Conservation (phyloP, 805 yeast genomes). For the Yarrowia keelungensis region DNA sequence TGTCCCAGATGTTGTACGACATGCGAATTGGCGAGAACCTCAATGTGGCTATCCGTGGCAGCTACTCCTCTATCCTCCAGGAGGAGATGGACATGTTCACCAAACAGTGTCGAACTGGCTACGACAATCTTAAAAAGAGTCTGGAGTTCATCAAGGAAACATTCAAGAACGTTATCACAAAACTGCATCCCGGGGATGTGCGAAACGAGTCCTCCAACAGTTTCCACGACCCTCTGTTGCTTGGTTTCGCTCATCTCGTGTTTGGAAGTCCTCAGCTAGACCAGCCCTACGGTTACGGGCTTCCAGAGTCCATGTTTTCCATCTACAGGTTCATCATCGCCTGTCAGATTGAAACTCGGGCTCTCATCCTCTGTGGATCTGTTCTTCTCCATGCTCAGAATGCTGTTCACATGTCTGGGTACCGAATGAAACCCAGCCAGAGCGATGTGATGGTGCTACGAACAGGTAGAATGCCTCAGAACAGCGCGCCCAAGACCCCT, state of each 20-base stretch:
- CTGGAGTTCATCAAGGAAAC: not conserved
- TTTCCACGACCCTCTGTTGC: constrained; percentile 25
- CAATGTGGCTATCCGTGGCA: constrained; percentile 7
- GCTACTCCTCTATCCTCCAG: constrained; percentile 18
- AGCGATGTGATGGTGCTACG: constrained; percentile 10
- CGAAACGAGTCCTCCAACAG: constrained; percentile 13
- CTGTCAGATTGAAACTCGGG: constrained; percentile 31
- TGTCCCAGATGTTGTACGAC: constrained; percentile 30
- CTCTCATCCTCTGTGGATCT: constrained; percentile 16
- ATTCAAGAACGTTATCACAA: not conserved
- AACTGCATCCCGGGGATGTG: constrained; percentile 12
- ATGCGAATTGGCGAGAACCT: constrained; percentile 27
- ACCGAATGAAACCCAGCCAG: constrained; percentile 8
- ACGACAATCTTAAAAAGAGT: not conserved
- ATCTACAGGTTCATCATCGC: constrained; percentile 16
- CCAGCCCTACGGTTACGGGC: not conserved
- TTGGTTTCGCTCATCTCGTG: constrained; percentile 1
- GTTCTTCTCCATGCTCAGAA: constrained; percentile 13
- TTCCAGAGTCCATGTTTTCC: constrained; percentile 28
- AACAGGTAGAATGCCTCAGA: constrained; percentile 12
- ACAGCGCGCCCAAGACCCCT: not conserved
- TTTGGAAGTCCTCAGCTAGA: not conserved
- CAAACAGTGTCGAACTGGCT: not conserved
- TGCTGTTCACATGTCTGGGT: not conserved
- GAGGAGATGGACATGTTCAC: constrained; percentile 11